These are phyloP conservation scores for Pseudogymnoascus sp. DNA, from an alignment of 2,329 filamentous ascomycete genomes.

Conservation along the genomic window DNA sequence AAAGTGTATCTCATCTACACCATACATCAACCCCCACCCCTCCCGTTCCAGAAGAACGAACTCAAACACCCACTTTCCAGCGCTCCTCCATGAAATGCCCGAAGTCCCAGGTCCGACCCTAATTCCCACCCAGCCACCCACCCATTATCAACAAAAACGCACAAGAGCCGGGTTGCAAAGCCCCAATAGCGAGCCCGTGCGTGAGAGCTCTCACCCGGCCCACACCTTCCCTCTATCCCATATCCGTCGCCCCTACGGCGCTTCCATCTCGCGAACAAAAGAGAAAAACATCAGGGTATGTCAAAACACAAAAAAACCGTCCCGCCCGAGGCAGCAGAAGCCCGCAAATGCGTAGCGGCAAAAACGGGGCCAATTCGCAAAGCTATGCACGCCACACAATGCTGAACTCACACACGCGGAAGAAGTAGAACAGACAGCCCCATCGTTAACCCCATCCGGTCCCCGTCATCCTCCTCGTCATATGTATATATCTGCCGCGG, in stretches of 20 bases:
- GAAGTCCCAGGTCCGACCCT: neutral
- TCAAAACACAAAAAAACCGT: slow-evolving; percentile 5
- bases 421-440: neutral
- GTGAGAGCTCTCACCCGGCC: neutral
- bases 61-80: slow-evolving; percentile 1
- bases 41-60: neutral
- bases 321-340: neutral
- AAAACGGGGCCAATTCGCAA: neutral
- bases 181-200: neutral
- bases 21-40: neutral
- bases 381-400: slow-evolving; percentile 5
- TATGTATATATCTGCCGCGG: slow-evolving; percentile 6
- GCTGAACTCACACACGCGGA: slow-evolving; percentile 1
- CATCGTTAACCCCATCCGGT: neutral
- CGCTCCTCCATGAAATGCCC: slow-evolving; percentile 1
- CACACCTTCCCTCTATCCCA: neutral
- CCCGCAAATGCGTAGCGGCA: neutral
- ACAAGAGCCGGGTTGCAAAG: neutral
- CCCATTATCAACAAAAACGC: slow-evolving; percentile 1
- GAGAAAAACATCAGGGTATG: slow-evolving; percentile 2
- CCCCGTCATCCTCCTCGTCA: neutral
- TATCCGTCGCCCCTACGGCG: neutral
- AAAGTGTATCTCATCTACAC: neutral
- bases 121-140: neutral
- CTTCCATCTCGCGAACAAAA: neutral